Conservation (phyloP, 805 yeast species). For the Metschnikowia borealis region DNA sequence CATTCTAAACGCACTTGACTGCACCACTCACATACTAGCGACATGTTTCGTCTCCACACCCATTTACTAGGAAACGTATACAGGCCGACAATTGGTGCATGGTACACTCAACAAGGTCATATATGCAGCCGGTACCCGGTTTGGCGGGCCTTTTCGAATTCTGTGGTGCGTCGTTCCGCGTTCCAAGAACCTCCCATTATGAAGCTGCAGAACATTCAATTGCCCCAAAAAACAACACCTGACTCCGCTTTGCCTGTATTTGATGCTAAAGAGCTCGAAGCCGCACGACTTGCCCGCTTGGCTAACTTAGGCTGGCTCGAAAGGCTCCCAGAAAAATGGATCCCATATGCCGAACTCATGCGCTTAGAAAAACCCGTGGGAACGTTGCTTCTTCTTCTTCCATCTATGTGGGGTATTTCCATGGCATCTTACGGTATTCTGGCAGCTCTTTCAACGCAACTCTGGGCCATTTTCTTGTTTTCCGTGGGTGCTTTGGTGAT, state of each 20-base stretch:
- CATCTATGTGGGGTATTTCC: conserved; percentile 89
- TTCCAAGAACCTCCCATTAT: conserved; percentile 13
- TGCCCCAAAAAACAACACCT: not conserved
- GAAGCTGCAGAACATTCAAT: not conserved
- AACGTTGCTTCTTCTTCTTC: conserved; percentile 74
- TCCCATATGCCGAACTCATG: conserved; percentile 91
- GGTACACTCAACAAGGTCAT: not conserved
- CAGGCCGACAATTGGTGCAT: not conserved
- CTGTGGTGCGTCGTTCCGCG: conserved; percentile 3
- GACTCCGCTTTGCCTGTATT: not conserved
- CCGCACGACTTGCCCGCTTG: conserved; percentile 50
- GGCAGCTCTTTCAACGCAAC: conserved; percentile 64
- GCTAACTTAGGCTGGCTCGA: conserved; percentile 46
- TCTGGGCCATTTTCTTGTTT: conserved; percentile 63
- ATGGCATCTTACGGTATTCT: conserved; percentile 76
- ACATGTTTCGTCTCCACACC: not conserved
- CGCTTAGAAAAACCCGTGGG: conserved; percentile 96
- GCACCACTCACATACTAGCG: not conserved
- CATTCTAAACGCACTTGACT: not conserved
- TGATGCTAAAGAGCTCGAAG: conserved; percentile 38
- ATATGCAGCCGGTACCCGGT: not conserved
- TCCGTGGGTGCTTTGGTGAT: conserved; percentile 83
- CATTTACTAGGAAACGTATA: not conserved
- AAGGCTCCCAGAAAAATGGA: conserved; percentile 64
- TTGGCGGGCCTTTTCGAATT: not conserved